phyloP scores from a whole-genome alignment of 192 early-diverging fungal species.

The Rhizoclosmatium sp. region DNA sequence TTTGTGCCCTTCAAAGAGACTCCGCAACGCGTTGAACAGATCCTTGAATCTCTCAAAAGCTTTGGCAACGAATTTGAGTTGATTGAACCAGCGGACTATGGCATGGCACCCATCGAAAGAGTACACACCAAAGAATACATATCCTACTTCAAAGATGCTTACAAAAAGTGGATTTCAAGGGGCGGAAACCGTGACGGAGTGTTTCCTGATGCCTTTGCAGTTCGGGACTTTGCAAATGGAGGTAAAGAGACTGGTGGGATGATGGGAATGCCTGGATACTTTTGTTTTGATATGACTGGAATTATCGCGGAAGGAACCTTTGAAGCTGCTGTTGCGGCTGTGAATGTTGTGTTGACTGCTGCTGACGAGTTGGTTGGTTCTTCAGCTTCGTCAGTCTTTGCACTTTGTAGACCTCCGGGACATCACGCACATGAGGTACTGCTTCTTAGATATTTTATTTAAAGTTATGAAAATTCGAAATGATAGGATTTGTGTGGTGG shows the following conservation, averaged over 20 bases:
- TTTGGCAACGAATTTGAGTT: background rate
- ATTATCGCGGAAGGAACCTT: constrained; percentile 71
- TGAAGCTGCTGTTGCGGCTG: constrained; percentile 67
- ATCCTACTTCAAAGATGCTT: constrained; percentile 65
- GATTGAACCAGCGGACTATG: constrained; percentile 53
- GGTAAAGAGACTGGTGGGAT: background rate
- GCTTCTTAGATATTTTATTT: no score
- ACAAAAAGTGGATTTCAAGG: constrained; percentile 45
- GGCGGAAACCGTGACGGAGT: constrained; percentile 66
- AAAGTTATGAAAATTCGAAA: background rate
- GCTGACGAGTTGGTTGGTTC: constrained; percentile 55
- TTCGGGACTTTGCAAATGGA: constrained; percentile 47
- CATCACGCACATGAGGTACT: background rate
- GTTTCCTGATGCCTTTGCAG: constrained; percentile 58
- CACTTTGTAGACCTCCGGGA: constrained; percentile 50
- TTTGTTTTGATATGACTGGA: constrained; percentile 60
- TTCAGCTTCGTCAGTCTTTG: constrained; percentile 19
- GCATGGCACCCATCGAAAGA: constrained; percentile 59
- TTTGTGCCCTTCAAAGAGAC: constrained; percentile 45
- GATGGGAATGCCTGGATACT: constrained; percentile 16
- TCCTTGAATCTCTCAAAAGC: constrained; percentile 25
- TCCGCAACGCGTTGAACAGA: constrained; percentile 34
- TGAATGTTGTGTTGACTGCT: constrained; percentile 71
- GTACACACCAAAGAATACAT: constrained; percentile 69
- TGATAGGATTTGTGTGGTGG: constrained; percentile 69